These are phyloP conservation scores for Naganishia antarctica DNA, from an alignment of 768 basidiomycete species.

Conservation along the genomic window DNA sequence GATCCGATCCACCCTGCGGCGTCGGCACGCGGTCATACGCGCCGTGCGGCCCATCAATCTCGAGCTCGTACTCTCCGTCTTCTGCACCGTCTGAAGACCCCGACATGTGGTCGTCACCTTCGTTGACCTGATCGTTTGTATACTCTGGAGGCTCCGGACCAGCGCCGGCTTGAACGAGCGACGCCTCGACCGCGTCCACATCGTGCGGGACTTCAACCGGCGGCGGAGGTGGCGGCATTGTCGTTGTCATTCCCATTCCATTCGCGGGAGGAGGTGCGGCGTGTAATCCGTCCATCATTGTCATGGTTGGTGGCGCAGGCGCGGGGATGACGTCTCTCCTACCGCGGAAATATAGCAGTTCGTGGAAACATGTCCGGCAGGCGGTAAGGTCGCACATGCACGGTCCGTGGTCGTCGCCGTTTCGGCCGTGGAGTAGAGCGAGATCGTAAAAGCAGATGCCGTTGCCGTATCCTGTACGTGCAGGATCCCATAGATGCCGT, in stretches of 20 bases:
- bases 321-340: conserved; percentile 24
- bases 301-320: not conserved
- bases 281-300: conserved; percentile 2
- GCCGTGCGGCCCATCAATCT: not conserved
- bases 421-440: conserved; percentile 39
- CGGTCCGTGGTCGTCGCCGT: conserved; percentile 30
- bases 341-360: conserved; percentile 29
- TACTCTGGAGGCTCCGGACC: conserved; percentile 5
- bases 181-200: not conserved
- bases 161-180: not conserved
- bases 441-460: conserved; percentile 47
- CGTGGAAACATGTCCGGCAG: conserved; percentile 31
- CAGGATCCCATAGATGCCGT: conserved; percentile 29
- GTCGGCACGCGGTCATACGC: conserved; percentile 1
- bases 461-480: conserved; percentile 33
- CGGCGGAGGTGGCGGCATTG: conserved; percentile 7
- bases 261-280: not conserved
- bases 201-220: not conserved
- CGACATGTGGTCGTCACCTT: not conserved
- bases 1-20: conserved; percentile 24
- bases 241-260: conserved; percentile 16
- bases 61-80: conserved; percentile 11
- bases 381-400: conserved; percentile 31
- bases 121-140: not conserved
- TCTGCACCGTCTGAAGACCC: not conserved